A percentile compares a stretch with the other conserved stretches of the same genome.
Conservation (phyloP, 345 rosid species). For the Eucalyptus regnans region DNA sequence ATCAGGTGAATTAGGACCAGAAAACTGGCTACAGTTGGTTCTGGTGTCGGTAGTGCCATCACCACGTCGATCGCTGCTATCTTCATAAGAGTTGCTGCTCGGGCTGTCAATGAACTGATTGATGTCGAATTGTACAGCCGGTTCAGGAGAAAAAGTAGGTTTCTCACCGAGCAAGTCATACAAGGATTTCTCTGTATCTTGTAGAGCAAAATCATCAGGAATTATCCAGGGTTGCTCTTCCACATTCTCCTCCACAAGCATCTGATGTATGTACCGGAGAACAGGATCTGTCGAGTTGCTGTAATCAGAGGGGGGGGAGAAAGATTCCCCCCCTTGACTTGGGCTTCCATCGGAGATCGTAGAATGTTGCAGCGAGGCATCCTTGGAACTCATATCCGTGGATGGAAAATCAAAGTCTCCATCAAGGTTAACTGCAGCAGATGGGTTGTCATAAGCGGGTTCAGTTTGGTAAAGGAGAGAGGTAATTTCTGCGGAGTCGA, state of each 20-base stretch:
- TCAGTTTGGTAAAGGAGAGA: not conserved
- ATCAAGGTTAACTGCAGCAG: not conserved
- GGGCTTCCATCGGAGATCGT: not conserved
- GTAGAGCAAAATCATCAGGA: conserved; percentile 22
- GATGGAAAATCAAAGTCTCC: not conserved
- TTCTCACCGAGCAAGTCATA: conserved; percentile 18
- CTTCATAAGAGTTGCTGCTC: not conserved
- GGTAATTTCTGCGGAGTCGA: not conserved
- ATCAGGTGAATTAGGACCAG: not conserved
- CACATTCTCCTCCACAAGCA: conserved; percentile 36
- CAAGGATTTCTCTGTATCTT: conserved; percentile 28
- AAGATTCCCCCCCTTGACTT: not conserved
- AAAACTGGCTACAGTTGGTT: not conserved
- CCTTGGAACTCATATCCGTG: not conserved
- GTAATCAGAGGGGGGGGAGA: conserved; percentile 15
- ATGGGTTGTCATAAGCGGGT: not conserved
- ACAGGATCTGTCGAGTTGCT: conserved; percentile 17
- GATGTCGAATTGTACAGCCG: not conserved
- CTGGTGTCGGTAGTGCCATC: not conserved
- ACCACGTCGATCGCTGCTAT: not conserved
- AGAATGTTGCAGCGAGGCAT: not conserved
- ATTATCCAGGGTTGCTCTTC: conserved; percentile 23
- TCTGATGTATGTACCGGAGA: conserved; percentile 19
- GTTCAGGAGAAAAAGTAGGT: not conserved
- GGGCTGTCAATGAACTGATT: conserved; percentile 10